Conservation (phyloP, 257 asterid species). For the Nicotiana otophora region DNA sequence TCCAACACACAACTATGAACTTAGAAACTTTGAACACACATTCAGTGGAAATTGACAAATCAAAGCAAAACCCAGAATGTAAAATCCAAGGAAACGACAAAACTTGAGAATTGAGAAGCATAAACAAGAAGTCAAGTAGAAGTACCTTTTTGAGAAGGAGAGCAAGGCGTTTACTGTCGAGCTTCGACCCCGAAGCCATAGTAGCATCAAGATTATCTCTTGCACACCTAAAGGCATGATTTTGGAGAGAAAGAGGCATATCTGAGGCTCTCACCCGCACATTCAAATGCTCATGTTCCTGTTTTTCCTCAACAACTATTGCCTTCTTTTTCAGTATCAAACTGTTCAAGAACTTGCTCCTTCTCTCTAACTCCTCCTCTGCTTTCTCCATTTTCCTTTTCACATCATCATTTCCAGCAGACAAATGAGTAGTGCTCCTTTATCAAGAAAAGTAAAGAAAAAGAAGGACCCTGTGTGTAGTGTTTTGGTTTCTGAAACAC, state of each 20-base stretch:
- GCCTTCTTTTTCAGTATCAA: constrained; percentile 58
- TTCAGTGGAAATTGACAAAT: not conserved
- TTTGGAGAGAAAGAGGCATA: constrained; percentile 62
- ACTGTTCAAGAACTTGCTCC: constrained; percentile 79
- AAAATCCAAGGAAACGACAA: not conserved
- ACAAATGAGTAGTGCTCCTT: not conserved
- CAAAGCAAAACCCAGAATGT: not conserved
- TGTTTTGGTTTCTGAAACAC: too few relatives aligned
- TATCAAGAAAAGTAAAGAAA: not conserved
- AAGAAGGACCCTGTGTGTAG: not conserved
- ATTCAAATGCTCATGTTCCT: constrained; percentile 32
- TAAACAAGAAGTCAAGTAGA: not conserved
- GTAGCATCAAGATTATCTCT: constrained; percentile 50
- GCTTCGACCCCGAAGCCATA: constrained; percentile 44
- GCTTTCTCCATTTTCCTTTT: constrained; percentile 63
- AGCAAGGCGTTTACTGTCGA: constrained; percentile 77
- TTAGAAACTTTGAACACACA: not conserved
- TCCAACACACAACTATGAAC: not conserved
- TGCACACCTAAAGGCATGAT: constrained; percentile 59
- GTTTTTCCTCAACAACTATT: constrained; percentile 39
- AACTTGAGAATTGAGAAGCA: not conserved
- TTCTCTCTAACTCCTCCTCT: constrained; percentile 73
- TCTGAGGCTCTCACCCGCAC: constrained; percentile 75
- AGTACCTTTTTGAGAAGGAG: constrained; percentile 74
- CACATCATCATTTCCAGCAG: constrained; percentile 11